Conservation (phyloP, 208 protist species). For the Balamuthia mandrillaris region DNA sequence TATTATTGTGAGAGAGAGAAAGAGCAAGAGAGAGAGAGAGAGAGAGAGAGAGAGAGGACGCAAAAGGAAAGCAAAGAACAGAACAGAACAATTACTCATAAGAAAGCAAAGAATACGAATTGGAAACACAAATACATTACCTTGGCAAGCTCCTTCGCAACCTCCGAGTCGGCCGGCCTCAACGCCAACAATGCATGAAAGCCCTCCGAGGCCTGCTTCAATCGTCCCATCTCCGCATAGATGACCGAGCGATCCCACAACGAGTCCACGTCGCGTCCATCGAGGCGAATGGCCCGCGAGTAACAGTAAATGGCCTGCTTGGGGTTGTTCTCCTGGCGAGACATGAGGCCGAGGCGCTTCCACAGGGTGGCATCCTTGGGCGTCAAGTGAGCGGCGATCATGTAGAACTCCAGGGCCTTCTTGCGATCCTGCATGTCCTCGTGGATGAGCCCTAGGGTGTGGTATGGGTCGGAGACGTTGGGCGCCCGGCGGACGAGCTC, state of each 20-base stretch:
- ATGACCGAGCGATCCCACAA: constrained; percentile 39
- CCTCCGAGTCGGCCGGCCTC: background rate
- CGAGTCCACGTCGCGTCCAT: constrained; percentile 31
- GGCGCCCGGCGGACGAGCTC: constrained; percentile 50
- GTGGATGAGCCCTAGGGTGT: constrained; percentile 55
- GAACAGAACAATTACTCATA: background rate
- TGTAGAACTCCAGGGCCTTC: constrained; percentile 50
- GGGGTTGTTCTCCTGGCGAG: constrained; percentile 1
- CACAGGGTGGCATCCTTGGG: constrained; percentile 41
- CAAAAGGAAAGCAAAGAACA: background rate
- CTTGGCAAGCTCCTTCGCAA: constrained; percentile 30
- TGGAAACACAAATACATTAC: background rate
- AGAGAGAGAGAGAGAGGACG: background rate
- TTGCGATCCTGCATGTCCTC: constrained; percentile 45
- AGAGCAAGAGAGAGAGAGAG: background rate
- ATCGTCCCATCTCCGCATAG: background rate
- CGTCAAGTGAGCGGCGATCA: constrained; percentile 50
- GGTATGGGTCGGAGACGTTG: constrained; percentile 49
- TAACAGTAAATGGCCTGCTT: constrained; percentile 50
- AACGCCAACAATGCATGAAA: background rate
- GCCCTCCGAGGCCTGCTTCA: background rate
- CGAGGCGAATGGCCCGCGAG: background rate
- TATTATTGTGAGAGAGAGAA: background rate
- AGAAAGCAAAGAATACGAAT: background rate
- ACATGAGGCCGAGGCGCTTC: constrained; percentile 30